phyloP scores from a whole-genome alignment of 1,284 basidiomycete species.

The Cryptococcus sp. region DNA sequence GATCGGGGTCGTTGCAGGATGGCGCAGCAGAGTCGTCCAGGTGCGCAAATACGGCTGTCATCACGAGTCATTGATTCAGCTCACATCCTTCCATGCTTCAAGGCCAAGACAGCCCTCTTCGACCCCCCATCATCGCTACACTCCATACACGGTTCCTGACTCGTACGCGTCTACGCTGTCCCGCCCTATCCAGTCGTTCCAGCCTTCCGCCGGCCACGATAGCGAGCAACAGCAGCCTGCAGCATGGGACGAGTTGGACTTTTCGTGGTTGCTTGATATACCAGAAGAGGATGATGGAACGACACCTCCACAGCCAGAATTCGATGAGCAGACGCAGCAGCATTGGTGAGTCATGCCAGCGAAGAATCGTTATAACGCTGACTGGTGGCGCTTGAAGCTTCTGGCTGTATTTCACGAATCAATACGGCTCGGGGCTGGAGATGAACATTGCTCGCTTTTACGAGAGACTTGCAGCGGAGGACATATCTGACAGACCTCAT shows the following conservation, averaged over 20 bases:
- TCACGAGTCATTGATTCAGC: too few species aligned
- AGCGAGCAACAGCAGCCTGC: constrained; percentile 6
- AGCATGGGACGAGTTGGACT: constrained; percentile 13
- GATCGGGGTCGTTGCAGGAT: neutral
- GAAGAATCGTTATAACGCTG: neutral
- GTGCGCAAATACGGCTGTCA: neutral
- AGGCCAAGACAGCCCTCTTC: neutral
- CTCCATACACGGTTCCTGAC: neutral
- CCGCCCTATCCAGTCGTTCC: constrained; percentile 3
- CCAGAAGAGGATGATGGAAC: neutral
- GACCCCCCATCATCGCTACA: neutral
- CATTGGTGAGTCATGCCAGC: constrained; percentile 9
- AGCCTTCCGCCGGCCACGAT: neutral
- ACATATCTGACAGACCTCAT: constrained; percentile 6
- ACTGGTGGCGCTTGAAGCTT: constrained; percentile 7
- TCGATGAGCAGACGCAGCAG: constrained; percentile 5
- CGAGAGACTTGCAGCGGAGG: constrained; percentile 10
- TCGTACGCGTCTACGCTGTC: neutral
- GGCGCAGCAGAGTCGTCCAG: neutral
- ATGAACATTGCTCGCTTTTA: constrained; percentile 20
- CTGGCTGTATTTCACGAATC: constrained; percentile 19
- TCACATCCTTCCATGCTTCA: too few species aligned
- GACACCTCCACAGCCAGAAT: constrained; percentile 3
- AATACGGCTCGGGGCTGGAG: constrained; percentile 11
- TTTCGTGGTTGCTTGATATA: constrained; percentile 7